These are phyloP conservation scores for Pseudozyma hubeiensis DNA, from an alignment of 1,284 basidiomycete genomes.

Conservation along the genomic window DNA sequence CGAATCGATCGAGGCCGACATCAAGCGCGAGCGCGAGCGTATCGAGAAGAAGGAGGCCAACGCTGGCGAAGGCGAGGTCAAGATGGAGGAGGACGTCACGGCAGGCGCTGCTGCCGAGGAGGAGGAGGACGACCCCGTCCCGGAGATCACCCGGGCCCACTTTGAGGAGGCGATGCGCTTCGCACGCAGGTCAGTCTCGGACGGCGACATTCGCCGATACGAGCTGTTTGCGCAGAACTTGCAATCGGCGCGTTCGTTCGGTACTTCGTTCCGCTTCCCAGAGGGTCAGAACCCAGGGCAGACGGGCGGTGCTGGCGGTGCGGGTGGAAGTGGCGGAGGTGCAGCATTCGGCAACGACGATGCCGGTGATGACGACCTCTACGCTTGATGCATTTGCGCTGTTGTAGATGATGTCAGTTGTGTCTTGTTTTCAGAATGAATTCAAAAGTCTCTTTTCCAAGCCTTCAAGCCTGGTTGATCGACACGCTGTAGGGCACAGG, in stretches of 20 bases:
- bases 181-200: constrained; percentile 70
- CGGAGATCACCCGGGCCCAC: constrained; percentile 80
- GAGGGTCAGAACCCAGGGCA: constrained; percentile 72
- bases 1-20: constrained; percentile 92
- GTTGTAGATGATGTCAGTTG: constrained; percentile 3
- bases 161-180: constrained; percentile 98
- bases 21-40: constrained; percentile 79
- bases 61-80: constrained; percentile 66
- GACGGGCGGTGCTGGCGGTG: constrained; percentile 30
- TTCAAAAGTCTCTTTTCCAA: neutral
- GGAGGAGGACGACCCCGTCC: constrained; percentile 89
- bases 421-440: constrained; percentile 1
- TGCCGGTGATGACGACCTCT: constrained; percentile 79
- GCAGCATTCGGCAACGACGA: constrained; percentile 81
- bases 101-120: constrained; percentile 74
- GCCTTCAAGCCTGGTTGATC: neutral
- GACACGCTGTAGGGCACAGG: neutral
- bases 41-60: constrained; percentile 43
- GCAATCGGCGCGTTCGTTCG: constrained; percentile 71
- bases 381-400: constrained; percentile 26
- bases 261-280: constrained; percentile 96
- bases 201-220: constrained; percentile 90
- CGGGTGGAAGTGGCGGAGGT: constrained; percentile 74
- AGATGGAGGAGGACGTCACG: constrained; percentile 77
- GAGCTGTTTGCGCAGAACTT: constrained; percentile 68